Evolutionary conservation across 2,329 filamentous ascomycete genomes (phyloP), one percentile per base, ranked within the genome.

Genomic region (Cercospora sp.): DNA sequence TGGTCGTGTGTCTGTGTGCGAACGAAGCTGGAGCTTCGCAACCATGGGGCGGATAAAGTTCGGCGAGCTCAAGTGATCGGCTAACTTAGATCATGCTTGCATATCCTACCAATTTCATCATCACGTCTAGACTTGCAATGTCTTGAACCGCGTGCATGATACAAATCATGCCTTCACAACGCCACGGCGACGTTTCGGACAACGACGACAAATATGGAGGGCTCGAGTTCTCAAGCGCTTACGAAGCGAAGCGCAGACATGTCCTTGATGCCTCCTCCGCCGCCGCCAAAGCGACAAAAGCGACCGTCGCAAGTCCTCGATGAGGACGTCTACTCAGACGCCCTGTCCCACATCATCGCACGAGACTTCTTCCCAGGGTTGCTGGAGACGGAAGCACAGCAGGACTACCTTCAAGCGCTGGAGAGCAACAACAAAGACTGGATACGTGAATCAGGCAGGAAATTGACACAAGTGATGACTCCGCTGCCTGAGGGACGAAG

Each of bases 311-410:
- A 90, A 70, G 89, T 97, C 30, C 87, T 99, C 30, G 93, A 97
- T 79, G 95, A 99, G 84, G 94, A 99, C 74, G 89, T 91, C 63
- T 99, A 99, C 80, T 95, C 93, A 2, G 89, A 93, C 67, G 91
- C 92, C 0, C 85, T 99, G 30, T 97, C 94, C 0, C 90, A 95
- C 74, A 98, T 99, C 77, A 97, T 99, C 71, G 92, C 93, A 9
- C 89, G 95, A 72, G 95, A 99, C 83, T 99, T 97, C 83, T 99
- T 98, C 76, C 95, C 95, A 0, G 95, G 94, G 0, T 85, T 99
- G 0, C 83, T 94, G 4, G 93, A 98, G 78, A 90, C 89, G 13
- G 89, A 97, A 74, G 90, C 90, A 0, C 93, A 97, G 79, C 90
- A 93, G 78, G 95, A 99, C 75, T 98, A 97, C 74, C 84, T 99